Conservation (phyloP, 2,329 filamentous ascomycete genomes). For the Fusarium foetens region DNA sequence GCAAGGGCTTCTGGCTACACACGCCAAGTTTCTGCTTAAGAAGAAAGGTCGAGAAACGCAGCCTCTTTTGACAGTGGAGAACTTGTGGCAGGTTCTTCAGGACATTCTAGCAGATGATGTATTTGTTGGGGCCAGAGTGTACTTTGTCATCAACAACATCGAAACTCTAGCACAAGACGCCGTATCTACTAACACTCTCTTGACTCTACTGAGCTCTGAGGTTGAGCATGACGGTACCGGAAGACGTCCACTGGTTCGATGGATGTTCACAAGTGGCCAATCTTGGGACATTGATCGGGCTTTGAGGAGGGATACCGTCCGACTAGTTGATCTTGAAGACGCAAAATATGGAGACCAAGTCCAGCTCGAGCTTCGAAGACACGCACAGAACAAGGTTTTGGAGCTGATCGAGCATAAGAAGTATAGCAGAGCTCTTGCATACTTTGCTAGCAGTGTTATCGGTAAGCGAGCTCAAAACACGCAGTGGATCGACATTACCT, state of each 20-base stretch:
- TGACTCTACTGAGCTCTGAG: constrained; percentile 9
- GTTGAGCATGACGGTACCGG: constrained; percentile 7
- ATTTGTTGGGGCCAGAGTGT: constrained; percentile 42
- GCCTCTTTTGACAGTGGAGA: constrained; percentile 27
- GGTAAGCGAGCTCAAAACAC: constrained; percentile 55
- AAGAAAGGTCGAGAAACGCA: constrained; percentile 31
- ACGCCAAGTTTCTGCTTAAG: constrained; percentile 50
- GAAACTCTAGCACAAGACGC: constrained; percentile 51
- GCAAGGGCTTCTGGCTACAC: constrained; percentile 47
- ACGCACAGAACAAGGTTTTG: constrained; percentile 51
- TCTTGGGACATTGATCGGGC: constrained; percentile 16
- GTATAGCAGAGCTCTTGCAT: constrained; percentile 55
- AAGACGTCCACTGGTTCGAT: constrained; percentile 41
- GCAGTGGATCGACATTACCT: constrained; percentile 57
- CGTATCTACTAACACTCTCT: constrained; percentile 18
- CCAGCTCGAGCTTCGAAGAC: constrained; percentile 29
- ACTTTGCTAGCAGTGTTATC: constrained; percentile 55
- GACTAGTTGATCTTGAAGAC: constrained; percentile 33
- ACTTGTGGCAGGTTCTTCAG: constrained; percentile 54
- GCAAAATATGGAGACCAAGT: constrained; percentile 34
- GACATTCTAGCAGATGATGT: constrained; percentile 52
- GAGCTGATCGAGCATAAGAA: constrained; percentile 49
- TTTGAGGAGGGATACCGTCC: constrained; percentile 5
- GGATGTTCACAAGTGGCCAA: constrained; percentile 54
- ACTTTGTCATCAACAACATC: constrained; percentile 56